phyloP scores from a whole-genome alignment of 345 rosid species.

The thale cress (Arabidopsis thaliana) region DNA sequence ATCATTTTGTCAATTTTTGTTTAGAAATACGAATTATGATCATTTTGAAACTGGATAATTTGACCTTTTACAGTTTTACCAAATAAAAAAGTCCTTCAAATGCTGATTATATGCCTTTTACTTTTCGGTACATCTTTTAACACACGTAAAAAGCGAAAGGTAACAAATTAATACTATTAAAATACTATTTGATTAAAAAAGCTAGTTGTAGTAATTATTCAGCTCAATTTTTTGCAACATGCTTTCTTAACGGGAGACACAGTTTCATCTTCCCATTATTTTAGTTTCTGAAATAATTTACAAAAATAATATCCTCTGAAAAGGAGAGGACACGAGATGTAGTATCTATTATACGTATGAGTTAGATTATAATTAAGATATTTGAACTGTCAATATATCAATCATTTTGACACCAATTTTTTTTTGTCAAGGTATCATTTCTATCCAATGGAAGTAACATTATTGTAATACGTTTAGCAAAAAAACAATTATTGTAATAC shows the following conservation, averaged over 20 bases:
- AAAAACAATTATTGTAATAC: not conserved
- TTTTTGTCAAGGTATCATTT: too few species aligned
- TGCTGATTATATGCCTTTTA: conserved; percentile 45
- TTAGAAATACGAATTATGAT: conserved; percentile 3
- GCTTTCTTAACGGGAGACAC: conserved; percentile 49
- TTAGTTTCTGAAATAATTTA: conserved; percentile 11
- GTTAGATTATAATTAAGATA: conserved; percentile 1
- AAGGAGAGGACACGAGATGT: conserved; percentile 20
- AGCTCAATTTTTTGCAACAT: conserved; percentile 44
- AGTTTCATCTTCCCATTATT: conserved; percentile 36
- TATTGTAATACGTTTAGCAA: too few species aligned
- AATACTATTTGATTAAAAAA: conserved; percentile 18
- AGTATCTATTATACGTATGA: not conserved
- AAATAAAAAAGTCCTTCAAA: conserved; percentile 32
- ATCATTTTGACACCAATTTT: not conserved
- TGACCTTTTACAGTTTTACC: conserved; percentile 19
- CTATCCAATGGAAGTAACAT: too few species aligned
- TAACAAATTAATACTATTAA: conserved; percentile 30
- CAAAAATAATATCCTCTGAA: not conserved
- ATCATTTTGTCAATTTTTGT: not conserved
- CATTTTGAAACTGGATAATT: conserved; percentile 20
- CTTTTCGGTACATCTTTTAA: conserved; percentile 49
- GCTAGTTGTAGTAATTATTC: conserved; percentile 36
- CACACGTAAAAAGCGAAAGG: conserved; percentile 48
- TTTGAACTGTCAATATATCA: not conserved